Base-by-base conservation (phyloP, 306 rosid species). In the Malus asiatica region DNA sequence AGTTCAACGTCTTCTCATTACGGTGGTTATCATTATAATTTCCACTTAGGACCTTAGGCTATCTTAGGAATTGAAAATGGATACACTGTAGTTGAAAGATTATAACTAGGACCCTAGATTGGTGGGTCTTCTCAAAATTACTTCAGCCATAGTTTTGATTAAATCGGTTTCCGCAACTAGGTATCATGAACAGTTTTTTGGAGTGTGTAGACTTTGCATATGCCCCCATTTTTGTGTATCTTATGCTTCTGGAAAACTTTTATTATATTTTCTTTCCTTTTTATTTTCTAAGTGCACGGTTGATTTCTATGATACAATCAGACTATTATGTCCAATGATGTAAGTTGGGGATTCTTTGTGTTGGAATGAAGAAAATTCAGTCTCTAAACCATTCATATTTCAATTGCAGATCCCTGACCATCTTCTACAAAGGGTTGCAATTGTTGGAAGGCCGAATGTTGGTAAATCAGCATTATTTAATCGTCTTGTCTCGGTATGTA, bases 381-480 rank as follows among this genome's bases (percentile, higher is more conserved):
- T 68, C 27, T 63, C 79, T 87, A 55, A 86, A 75, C 42, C 30
- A 62, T 65, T 77, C 46, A 57, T 58, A 69, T 69, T 80, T 85
- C 76, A 79, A 68, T 75, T 76, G 76, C 93, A 90, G 97, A 85
- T 95, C 81, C 98, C 97, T 29, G 96, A 94, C 79, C 82, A 83
- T 76, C 93, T 90, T 84, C 98, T 94, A 75, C 93, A 93, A 18
- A 89, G 78, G 80, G 88, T 94, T 78, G 93, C 97, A 74, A 90
- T 95, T 73, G 88, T 94, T 77, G 98, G 98, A 81, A 89, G 97
- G 81, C 98, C 98, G n/a, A 92, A 94, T 23, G 97, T 91, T 79
- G 97, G 98, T 73, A 95, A 95, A 83, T 95, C 98, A 65, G 98
- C 98, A 15, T 74, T 95, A 70, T 95, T 88, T 80, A 95, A 95